Evolutionary conservation across 345 rosid genomes (phyloP), one percentile per base, ranked within the genome.

Genomic region (Linum lewisii): DNA sequence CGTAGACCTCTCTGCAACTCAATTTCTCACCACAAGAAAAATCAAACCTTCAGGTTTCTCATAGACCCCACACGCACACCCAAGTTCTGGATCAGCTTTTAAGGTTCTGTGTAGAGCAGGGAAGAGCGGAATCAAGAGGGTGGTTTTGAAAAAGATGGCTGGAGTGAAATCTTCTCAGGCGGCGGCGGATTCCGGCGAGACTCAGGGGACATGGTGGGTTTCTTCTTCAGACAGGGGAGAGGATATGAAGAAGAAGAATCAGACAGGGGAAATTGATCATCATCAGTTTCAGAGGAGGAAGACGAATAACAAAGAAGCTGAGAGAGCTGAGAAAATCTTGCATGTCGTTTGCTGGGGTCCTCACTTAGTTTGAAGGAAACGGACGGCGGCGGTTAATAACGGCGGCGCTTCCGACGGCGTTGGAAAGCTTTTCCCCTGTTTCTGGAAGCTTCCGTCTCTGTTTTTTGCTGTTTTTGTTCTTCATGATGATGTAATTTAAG

Each of bases 291-390:
- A 42, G 47, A 42, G 21, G 54, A 51, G 54, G 0, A 51, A 29
- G 34, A 29, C 34, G 54, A 14, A 51, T 7, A 22, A 19, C 19
- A 14, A 51, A 19, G 54, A 51, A 22, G 54, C 54, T 19, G 54
- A 51, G 6, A n/a, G 21, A 22, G 54, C 54, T 22, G 54, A 51
- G 24, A 7, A 14, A 11, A 51, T 51, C 24, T 19, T 51, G 54
- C 20, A 51, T 19, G 54, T 51, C 24, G 54, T 51, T 51, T 51
- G 54, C 54, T 51, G 54, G 54, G 54, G 54, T 51, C 54, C 54
- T 22, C 54, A 51, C 6, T 42, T 42, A 42, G 47, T 42, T 1
- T 42, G 18, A 42, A 4, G 18, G 14, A 38, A 42, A 42, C 15
- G 13, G 9, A 1, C 45, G 3, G 3, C 14, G 10, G 16, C 2